Conservation (phyloP, 23 red algal genomes). For the Gracilariopsis chorda region DNA sequence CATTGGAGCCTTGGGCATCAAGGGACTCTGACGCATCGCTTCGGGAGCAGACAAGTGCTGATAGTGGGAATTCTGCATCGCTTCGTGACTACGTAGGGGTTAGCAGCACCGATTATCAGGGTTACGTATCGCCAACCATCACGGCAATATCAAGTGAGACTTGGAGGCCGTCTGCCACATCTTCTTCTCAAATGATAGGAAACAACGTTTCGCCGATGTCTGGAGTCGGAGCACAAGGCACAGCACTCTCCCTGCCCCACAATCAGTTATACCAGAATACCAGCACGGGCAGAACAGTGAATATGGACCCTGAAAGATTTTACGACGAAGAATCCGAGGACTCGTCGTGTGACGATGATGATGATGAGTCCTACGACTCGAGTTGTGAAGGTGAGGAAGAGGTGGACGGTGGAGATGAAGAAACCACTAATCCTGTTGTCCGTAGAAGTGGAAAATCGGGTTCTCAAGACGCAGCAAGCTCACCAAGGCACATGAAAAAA, state of each 20-base stretch:
- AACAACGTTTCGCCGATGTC: background rate
- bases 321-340: slow-evolving; percentile 24
- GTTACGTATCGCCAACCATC: background rate
- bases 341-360: background rate
- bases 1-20: slow-evolving; percentile 27
- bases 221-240: background rate
- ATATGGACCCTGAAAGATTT: slow-evolving; percentile 63
- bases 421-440: background rate
- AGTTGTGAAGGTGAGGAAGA: slow-evolving; percentile 22
- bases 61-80: background rate
- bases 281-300: background rate
- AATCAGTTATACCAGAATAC: background rate
- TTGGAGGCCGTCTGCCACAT: background rate
- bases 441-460: background rate
- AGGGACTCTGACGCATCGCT: slow-evolving; percentile 19
- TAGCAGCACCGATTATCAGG: slow-evolving; percentile 35
- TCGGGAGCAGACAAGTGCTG: background rate
- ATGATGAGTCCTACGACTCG: background rate
- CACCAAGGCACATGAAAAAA: background rate
- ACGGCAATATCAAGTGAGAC: background rate
- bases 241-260: background rate
- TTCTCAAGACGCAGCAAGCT: background rate
- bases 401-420: background rate
- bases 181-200: background rate
- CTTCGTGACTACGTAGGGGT: slow-evolving; percentile 36